Percentiles rank a stretch among this genome's conserved stretches.
phyloP scores from a whole-genome alignment of 306 rosid genomes.

The Cucurbita pepo region DNA sequence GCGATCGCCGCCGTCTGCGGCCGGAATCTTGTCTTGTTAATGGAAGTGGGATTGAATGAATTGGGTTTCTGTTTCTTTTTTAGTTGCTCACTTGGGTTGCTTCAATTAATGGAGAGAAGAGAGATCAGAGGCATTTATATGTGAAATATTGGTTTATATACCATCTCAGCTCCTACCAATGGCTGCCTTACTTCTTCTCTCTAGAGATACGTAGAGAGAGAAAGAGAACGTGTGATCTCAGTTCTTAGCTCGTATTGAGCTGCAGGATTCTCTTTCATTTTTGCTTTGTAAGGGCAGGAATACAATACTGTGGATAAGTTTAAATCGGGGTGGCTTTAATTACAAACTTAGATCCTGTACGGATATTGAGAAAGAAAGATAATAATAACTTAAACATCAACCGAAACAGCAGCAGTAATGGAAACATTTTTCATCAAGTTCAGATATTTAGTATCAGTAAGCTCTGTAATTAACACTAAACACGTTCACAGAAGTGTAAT shows the following conservation, averaged over 20 bases:
- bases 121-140: conserved; percentile 20
- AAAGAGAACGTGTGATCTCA: conserved; percentile 19
- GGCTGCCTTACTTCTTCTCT: conserved; percentile 10
- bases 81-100: conserved; percentile 4
- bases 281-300: not conserved
- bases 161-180: conserved; percentile 30
- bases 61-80: not conserved
- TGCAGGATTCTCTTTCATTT: not conserved
- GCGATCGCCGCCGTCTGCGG: not conserved
- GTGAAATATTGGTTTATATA: conserved; percentile 26
- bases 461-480: no score
- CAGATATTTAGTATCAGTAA: not conserved
- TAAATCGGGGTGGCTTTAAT: not conserved
- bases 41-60: not conserved
- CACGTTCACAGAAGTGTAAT: not conserved
- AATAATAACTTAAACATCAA: not conserved
- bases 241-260: conserved; percentile 20
- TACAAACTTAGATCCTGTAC: not conserved
- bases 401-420: not conserved
- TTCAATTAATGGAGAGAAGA: not conserved
- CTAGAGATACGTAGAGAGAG: conserved; percentile 14
- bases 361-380: not conserved
- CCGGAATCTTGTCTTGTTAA: not conserved
- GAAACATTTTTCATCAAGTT: not conserved
- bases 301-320: not conserved